These are phyloP conservation scores for Excoecaria agallocha DNA, from an alignment of 345 rosid genomes.

Conservation along the genomic window DNA sequence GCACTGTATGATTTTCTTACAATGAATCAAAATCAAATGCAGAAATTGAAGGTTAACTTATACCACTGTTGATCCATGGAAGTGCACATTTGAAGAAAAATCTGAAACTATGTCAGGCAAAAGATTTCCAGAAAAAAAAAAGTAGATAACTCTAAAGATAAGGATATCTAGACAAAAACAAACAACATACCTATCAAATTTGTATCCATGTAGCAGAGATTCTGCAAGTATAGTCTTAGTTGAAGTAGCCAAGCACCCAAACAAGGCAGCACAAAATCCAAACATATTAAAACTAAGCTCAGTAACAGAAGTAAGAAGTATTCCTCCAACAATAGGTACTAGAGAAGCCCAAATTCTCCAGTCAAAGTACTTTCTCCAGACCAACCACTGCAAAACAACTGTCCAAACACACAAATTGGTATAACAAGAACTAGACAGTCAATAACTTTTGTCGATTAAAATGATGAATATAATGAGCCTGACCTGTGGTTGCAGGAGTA, in stretches of 20 bases:
- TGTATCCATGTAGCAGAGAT: conserved; percentile 93
- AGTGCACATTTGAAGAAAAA: neutral
- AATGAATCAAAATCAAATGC: neutral
- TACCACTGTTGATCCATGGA: neutral
- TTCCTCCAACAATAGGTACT: conserved; percentile 95
- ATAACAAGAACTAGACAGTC: neutral
- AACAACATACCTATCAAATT: conserved; percentile 79
- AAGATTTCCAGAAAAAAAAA: neutral
- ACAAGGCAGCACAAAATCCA: conserved; percentile 94
- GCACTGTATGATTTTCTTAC: neutral
- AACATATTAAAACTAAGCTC: conserved; percentile 94
- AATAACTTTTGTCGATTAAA: neutral
- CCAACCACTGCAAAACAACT: conserved; percentile 97
- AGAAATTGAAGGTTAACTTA: neutral
- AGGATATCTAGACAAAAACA: neutral
- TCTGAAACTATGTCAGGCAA: neutral
- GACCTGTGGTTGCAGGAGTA: conserved; percentile 99
- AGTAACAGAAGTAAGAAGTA: conserved; percentile 87
- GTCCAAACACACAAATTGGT: conserved; percentile 28
- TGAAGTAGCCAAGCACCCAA: conserved; percentile 99
- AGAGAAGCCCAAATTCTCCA: conserved; percentile 98
- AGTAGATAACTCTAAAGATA: neutral
- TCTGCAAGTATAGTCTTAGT: conserved; percentile 99
- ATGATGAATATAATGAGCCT: conserved; percentile 11
- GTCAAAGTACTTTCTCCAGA: conserved; percentile 94